Evolutionary conservation across 305 asterid species (phyloP).

Genomic region (Lippia alba): DNA sequence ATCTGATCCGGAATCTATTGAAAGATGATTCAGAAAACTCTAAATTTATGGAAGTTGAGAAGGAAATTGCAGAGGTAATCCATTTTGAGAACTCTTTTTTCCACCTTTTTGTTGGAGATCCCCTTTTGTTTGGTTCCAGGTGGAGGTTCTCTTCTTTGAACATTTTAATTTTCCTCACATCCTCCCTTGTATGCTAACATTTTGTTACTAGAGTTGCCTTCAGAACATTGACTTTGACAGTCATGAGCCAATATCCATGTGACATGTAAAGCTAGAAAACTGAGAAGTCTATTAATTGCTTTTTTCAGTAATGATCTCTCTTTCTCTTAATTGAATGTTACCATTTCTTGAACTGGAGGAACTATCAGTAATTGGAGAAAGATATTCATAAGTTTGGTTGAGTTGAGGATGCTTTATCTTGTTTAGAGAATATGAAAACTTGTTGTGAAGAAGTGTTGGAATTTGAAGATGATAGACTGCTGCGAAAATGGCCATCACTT

Average conservation of each 20-base stretch:
- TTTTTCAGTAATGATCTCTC: constrained; percentile 36
- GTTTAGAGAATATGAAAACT: constrained; percentile 47
- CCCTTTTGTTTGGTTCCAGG: background rate
- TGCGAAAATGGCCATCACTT: constrained; percentile 85
- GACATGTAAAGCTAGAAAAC: constrained; percentile 24
- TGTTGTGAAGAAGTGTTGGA: constrained; percentile 55
- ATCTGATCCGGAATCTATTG: constrained; percentile 74
- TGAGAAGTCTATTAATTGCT: constrained; percentile 32
- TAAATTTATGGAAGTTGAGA: constrained; percentile 90
- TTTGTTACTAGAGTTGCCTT: constrained; percentile 18
- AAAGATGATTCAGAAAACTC: constrained; percentile 80
- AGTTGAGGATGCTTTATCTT: constrained; percentile 73
- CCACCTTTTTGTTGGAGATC: background rate
- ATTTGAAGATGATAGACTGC: constrained; percentile 50
- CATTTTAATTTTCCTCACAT: constrained; percentile 17
- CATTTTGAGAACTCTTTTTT: constrained; percentile 19
- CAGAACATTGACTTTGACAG: constrained; percentile 18
- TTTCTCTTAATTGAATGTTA: constrained; percentile 53
- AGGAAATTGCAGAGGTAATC: constrained; percentile 95
- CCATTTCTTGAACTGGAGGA: constrained; percentile 67
- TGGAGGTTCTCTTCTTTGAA: constrained; percentile 1
- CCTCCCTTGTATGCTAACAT: constrained; percentile 1
- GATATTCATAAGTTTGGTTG: constrained; percentile 40
- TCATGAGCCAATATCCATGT: constrained; percentile 20
- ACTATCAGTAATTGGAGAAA: constrained; percentile 18